Percentiles rank a stretch among this genome's conserved stretches.
Conservation (phyloP, 176 grass and related monocot genomes). For the sorghum (Sorghum bicolor) region Sorghum_bicolor_NCBIv3 NC_012875.2:56944001-56944500, state of each 20-base stretch:
- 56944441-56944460: conserved; percentile 89
- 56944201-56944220: conserved; percentile 92
- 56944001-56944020: conserved; percentile 99
- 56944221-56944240: conserved; percentile 85
- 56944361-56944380: conserved; percentile 50
- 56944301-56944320: conserved; percentile 31
- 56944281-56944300: conserved; percentile 44
- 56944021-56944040: conserved; percentile 91
- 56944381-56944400: conserved; percentile 48
- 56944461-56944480: conserved; percentile 69
- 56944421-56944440: conserved; percentile 98
- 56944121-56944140: conserved; percentile 91
- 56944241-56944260: conserved; percentile 75
- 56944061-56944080: conserved; percentile 77
- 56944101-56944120: conserved; percentile 45
- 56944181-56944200: conserved; percentile 80
- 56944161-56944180: conserved; percentile 42
- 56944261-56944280: conserved; percentile 46
- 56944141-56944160: conserved; percentile 8
- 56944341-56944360: conserved; percentile 26
- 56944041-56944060: conserved; percentile 79
- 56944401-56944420: conserved; percentile 71
- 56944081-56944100: conserved; percentile 68
- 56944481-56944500: conserved; percentile 75
- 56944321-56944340: conserved; percentile 18